Conservation (phyloP, 2,329 filamentous ascomycete species). For the Claviceps africana region DNA sequence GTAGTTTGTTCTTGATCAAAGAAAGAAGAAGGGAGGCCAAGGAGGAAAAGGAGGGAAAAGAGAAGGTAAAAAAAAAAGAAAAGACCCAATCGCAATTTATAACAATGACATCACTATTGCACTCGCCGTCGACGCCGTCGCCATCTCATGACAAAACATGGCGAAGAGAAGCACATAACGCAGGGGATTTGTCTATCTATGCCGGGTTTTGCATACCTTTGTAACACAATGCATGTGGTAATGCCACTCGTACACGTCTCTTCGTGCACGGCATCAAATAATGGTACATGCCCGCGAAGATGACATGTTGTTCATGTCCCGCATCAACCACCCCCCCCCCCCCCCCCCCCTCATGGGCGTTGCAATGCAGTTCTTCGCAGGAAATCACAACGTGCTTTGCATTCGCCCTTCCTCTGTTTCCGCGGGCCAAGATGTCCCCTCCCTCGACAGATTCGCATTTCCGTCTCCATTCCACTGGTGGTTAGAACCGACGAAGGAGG, state of each 20-base stretch:
- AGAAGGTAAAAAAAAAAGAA: too few species aligned
- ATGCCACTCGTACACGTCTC: background rate
- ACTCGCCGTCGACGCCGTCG: background rate
- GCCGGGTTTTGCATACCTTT: background rate
- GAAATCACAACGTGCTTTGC: background rate
- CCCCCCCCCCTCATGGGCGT: background rate
- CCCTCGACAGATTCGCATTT: too few species aligned
- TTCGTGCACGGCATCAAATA: background rate
- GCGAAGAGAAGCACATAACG: background rate
- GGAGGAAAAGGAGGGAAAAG: too few species aligned
- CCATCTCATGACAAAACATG: background rate
- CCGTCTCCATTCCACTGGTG: background rate
- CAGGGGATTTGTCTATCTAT: background rate
- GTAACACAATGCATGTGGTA: background rate
- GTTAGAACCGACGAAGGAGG: background rate
- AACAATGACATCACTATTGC: background rate
- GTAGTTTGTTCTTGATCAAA: constrained; percentile 8
- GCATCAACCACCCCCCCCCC: too few species aligned
- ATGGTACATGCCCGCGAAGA: background rate
- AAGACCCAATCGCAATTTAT: background rate
- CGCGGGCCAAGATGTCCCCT: background rate
- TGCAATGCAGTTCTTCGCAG: background rate
- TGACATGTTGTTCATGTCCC: background rate
- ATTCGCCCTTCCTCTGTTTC: background rate
- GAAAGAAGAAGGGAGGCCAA: background rate